Evolutionary conservation across 768 basidiomycete species (phyloP).

Genomic region (Leucocoprinus birnbaumii): DNA sequence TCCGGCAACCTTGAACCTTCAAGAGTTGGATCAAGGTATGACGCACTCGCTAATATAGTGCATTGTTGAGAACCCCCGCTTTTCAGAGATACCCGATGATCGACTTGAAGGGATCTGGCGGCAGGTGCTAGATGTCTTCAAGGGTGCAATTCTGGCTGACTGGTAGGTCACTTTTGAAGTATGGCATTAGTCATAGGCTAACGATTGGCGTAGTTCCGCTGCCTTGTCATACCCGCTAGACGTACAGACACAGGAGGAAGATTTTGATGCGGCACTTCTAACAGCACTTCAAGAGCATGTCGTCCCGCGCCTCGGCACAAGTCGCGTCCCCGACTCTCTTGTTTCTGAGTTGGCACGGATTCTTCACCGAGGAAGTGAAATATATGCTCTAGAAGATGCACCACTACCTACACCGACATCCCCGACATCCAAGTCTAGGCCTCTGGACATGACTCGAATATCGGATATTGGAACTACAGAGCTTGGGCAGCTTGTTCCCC

Average conservation of each 20-base stretch:
- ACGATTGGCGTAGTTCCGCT: slow-evolving; percentile 41
- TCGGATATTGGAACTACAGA: slow-evolving; percentile 60
- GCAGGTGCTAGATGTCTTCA: slow-evolving; percentile 77
- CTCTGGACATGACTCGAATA: slow-evolving; percentile 30
- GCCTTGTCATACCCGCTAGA: slow-evolving; percentile 58
- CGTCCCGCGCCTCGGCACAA: slow-evolving; percentile 69
- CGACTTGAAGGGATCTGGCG: slow-evolving; percentile 83
- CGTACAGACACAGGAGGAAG: slow-evolving; percentile 75
- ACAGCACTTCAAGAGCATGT: slow-evolving; percentile 78
- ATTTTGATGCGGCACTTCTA: slow-evolving; percentile 81
- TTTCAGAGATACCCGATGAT: slow-evolving; percentile 53
- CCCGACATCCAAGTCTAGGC: slow-evolving; percentile 11
- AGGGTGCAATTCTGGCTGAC: slow-evolving; percentile 80
- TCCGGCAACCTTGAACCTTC: slow-evolving; percentile 55
- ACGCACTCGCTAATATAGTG: neutral
- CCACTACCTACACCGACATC: slow-evolving; percentile 14
- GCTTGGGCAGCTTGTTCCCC: slow-evolving; percentile 49
- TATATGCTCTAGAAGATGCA: slow-evolving; percentile 42
- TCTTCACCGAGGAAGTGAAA: slow-evolving; percentile 66
- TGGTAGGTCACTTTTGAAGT: slow-evolving; percentile 49
- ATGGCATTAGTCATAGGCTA: neutral
- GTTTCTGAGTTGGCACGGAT: slow-evolving; percentile 67
- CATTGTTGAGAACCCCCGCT: neutral
- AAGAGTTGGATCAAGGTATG: slow-evolving; percentile 48
- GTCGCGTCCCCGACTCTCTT: slow-evolving; percentile 67